Evolutionary conservation across 1,284 basidiomycete genomes (phyloP), one percentile per base, ranked within the genome.

Genomic region (Trichosporon sp.): DNA sequence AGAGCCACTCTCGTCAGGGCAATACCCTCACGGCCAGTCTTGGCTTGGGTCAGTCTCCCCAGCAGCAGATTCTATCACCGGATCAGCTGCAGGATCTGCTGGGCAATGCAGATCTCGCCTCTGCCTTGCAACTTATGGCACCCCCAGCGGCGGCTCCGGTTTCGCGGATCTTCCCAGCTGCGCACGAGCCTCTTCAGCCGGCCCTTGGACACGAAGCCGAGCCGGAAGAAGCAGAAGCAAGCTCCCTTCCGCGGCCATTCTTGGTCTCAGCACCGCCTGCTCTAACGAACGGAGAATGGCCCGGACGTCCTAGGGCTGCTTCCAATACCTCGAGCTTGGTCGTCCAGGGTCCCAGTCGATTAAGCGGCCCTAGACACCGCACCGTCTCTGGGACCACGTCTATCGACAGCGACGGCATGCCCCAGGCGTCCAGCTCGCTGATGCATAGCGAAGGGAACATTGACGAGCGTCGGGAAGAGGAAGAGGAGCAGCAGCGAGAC

Each of bases 41-140:
- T 56, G 77, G 77, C 4, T 56, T 77, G 16, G 69, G 66, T 2
- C 44, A 58, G 1, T 32, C 57, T 1, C 59, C 62, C 0, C 67
- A 69, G 27, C 69, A 73, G 21, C 63, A 63, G 16, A 64, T 73
- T 31, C 61, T 78, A 14, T 61, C 62, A 6, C 14, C 62, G 70
- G 77, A 76, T 59, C 77, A 79, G 70, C 72, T 79, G 16, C 71
- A 76, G 37, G 62, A 66, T 21, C 71, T 79, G 0, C 65, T 79
- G 7, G 65, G 60, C 37, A 73, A 77, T 61, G 69, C 74, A 8
- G 76, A 78, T 61, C 65, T 78, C 44, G 70, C 69, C 3, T 71
- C 73, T 4, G 77, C 76, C 6, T 62, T 78, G 21, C 70, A 74
- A 9, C 64, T 73, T 31, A 72, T 77, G 67, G 16, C 62, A 46